These are phyloP conservation scores for Trichoderma atroviride DNA, from an alignment of 2,329 filamentous ascomycete species.

Conservation along the genomic window DNA sequence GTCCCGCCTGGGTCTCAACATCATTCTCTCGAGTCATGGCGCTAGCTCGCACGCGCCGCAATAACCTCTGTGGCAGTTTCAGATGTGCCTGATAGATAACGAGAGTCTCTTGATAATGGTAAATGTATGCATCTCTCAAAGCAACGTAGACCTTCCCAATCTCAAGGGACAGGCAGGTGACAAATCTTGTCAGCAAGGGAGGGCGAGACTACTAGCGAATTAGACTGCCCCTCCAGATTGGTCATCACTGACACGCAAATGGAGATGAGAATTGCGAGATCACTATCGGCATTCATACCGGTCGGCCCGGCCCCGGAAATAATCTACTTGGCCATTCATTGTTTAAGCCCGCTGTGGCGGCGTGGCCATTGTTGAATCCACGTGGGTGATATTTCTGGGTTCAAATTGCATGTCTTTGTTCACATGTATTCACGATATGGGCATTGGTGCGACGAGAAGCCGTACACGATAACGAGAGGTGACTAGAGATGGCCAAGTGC, in stretches of 20 bases:
- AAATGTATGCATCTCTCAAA: not conserved
- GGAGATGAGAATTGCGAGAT: slow-evolving; percentile 13
- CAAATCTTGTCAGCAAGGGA: not conserved
- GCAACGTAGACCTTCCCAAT: not conserved
- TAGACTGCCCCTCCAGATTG: slow-evolving; percentile 6
- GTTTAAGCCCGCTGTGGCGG: not conserved
- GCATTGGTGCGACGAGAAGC: not conserved
- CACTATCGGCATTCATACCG: not conserved
- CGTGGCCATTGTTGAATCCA: not conserved
- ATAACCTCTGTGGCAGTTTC: not conserved
- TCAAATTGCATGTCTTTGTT: not conserved
- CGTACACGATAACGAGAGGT: not conserved
- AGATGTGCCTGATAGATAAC: not conserved
- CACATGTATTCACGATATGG: not conserved
- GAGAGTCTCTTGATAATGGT: not conserved
- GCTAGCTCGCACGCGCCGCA: not conserved
- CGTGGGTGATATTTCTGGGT: not conserved
- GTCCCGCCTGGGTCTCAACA: slow-evolving; percentile 12
- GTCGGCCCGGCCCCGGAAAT: not conserved
- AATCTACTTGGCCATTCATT: not conserved
- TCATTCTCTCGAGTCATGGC: slow-evolving; percentile 11
- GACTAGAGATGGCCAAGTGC: not conserved
- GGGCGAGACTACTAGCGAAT: not conserved
- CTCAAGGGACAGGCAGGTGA: not conserved
- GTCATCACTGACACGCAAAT: slow-evolving; percentile 16